These are phyloP conservation scores for Zymoseptoria brevis DNA, from an alignment of 2,329 filamentous ascomycete genomes.

Conservation along the genomic window DNA sequence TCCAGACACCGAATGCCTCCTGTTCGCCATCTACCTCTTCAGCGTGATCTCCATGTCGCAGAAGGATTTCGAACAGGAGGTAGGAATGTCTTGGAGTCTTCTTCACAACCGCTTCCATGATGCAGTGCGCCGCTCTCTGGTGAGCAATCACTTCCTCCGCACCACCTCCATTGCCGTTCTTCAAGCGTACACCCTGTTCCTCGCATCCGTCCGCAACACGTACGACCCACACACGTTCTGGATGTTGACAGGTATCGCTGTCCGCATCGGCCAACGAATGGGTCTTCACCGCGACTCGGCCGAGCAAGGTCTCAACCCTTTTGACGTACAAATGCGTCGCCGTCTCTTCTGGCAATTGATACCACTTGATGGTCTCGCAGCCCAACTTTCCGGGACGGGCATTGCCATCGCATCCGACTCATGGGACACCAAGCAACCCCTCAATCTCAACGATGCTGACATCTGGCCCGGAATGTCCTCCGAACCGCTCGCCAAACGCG, in stretches of 20 bases:
- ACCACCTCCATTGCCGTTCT: conserved; percentile 57
- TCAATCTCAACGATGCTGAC: conserved; percentile 32
- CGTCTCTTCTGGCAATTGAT: conserved; percentile 57
- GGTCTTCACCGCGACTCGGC: conserved; percentile 54
- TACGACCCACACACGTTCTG: conserved; percentile 50
- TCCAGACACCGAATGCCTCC: conserved; percentile 49
- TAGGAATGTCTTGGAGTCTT: conserved; percentile 49
- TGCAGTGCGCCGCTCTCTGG: conserved; percentile 56
- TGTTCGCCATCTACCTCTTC: conserved; percentile 55
- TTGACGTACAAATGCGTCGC: conserved; percentile 52
- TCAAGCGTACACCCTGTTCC: conserved; percentile 60
- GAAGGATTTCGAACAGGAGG: conserved; percentile 38
- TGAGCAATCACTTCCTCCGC: conserved; percentile 59
- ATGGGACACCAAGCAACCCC: conserved; percentile 28
- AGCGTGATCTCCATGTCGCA: conserved; percentile 44
- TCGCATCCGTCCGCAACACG: conserved; percentile 35
- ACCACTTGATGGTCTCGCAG: conserved; percentile 44
- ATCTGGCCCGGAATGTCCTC: conserved; percentile 38
- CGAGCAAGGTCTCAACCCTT: conserved; percentile 43
- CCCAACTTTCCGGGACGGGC: conserved; percentile 25
- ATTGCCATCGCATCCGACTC: conserved; percentile 21
- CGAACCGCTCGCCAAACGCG: conserved; percentile 40
- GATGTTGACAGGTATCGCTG: conserved; percentile 55
- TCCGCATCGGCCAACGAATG: conserved; percentile 53
- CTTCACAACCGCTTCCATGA: conserved; percentile 27